phyloP scores from a whole-genome alignment of 2,329 filamentous ascomycete genomes.

The Neofusicoccum cordaticola region DNA sequence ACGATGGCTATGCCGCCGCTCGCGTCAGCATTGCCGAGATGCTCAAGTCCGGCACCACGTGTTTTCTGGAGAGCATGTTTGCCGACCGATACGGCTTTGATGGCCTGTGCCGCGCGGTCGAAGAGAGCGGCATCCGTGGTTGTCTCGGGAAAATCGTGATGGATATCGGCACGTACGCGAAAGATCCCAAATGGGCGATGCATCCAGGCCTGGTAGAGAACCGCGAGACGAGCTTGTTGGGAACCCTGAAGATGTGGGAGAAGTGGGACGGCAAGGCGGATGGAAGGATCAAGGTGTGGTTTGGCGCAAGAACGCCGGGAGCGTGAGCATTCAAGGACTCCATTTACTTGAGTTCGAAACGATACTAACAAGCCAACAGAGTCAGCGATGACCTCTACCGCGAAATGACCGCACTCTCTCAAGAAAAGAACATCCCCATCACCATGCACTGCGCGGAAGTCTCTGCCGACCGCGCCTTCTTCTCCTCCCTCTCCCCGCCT shows the following conservation, averaged over 20 bases:
- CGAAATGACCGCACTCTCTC: constrained; percentile 33
- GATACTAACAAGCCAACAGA: neutral
- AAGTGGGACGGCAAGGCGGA: constrained; percentile 35
- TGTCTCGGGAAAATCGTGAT: constrained; percentile 47
- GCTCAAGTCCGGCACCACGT: constrained; percentile 51
- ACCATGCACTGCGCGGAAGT: constrained; percentile 41
- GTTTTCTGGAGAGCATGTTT: constrained; percentile 54
- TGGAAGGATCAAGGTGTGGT: constrained; percentile 38
- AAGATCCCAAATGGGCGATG: constrained; percentile 44
- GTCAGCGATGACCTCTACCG: constrained; percentile 34
- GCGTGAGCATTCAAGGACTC: constrained; percentile 24
- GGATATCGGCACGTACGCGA: constrained; percentile 43
- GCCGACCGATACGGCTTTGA: constrained; percentile 49
- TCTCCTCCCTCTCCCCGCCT: constrained; percentile 30
- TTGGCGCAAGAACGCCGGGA: constrained; percentile 38
- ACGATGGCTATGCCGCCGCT: constrained; percentile 51
- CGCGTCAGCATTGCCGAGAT: constrained; percentile 51
- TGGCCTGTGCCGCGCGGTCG: constrained; percentile 43
- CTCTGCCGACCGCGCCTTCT: constrained; percentile 32
- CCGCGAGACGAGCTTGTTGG: constrained; percentile 33
- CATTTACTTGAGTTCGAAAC: neutral
- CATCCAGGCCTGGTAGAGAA: constrained; percentile 43
- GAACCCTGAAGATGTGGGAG: constrained; percentile 34
- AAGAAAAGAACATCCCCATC: constrained; percentile 32
- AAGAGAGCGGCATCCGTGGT: constrained; percentile 45